These are phyloP conservation scores for Picochlorum sp. DNA, from an alignment of 139 green algal species.

Conservation along the genomic window DNA sequence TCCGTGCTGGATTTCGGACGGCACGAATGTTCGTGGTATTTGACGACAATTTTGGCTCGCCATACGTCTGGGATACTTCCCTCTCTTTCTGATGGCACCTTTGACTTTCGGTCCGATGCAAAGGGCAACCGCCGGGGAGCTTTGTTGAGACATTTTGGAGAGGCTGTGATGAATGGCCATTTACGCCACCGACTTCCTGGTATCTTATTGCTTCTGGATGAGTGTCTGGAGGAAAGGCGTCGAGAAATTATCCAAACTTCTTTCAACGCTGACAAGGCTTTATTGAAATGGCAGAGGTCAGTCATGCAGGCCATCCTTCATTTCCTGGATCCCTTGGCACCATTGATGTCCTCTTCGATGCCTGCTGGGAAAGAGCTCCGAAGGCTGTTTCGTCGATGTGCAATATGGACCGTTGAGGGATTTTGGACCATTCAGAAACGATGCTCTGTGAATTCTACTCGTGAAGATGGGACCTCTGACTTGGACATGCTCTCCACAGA, in stretches of 20 bases:
- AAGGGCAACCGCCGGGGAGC: not conserved
- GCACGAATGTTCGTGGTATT: slow-evolving; percentile 10
- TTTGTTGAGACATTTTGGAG: slow-evolving; percentile 2
- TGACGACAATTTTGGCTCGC: slow-evolving; percentile 4
- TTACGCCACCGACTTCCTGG: not conserved
- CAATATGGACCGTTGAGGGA: too few species aligned
- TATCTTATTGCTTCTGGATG: not conserved
- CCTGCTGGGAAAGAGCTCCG: too few species aligned
- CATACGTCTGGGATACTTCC: not conserved
- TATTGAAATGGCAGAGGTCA: not conserved
- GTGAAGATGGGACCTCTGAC: too few species aligned
- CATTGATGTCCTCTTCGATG: not conserved
- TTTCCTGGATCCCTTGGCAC: not conserved
- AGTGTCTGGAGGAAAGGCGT: not conserved
- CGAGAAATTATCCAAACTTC: not conserved
- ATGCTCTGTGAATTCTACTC: too few species aligned
- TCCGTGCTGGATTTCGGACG: slow-evolving; percentile 7
- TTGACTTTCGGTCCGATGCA: not conserved
- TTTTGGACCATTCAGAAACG: too few species aligned
- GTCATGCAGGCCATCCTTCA: not conserved
- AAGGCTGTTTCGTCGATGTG: too few species aligned
- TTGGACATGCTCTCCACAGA: too few species aligned
- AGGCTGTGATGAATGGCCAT: not conserved
- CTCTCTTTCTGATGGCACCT: not conserved
- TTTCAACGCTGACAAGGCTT: not conserved